Conservation (phyloP, 768 basidiomycete genomes). For the Mycena venus region DNA sequence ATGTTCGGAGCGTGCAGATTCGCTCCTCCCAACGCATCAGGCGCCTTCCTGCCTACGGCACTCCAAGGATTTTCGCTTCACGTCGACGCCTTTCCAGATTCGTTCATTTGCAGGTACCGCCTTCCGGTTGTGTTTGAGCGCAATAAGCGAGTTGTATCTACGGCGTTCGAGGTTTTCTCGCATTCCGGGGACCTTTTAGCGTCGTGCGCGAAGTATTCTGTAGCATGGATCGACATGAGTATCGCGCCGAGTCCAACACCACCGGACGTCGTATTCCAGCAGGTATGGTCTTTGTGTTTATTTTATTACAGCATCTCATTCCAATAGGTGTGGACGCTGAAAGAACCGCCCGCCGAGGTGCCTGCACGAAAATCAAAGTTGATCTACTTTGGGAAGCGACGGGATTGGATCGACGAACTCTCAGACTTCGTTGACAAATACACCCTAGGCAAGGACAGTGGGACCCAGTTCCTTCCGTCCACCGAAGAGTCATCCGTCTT, state of each 20-base stretch:
- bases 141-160: constrained; percentile 40
- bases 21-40: constrained; percentile 36
- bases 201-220: constrained; percentile 50
- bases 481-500: neutral
- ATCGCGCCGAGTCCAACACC: neutral
- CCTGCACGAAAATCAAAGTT: neutral
- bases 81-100: constrained; percentile 43
- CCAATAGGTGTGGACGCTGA: constrained; percentile 18
- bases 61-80: constrained; percentile 44
- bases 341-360: neutral
- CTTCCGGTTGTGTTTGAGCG: constrained; percentile 47
- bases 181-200: constrained; percentile 44
- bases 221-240: constrained; percentile 46
- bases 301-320: too few species aligned
- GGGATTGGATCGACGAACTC: neutral
- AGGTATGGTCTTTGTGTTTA: neutral
- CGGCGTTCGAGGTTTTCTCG: constrained; percentile 47
- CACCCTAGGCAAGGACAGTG: neutral
- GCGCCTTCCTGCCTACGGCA: constrained; percentile 50
- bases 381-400: neutral
- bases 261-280: constrained; percentile 4
- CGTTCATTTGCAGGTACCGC: constrained; percentile 50
- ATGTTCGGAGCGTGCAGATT: constrained; percentile 45
- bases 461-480: neutral
- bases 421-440: neutral